These are phyloP conservation scores for Penicillium sp. DNA, from an alignment of 2,329 filamentous ascomycete genomes.

Conservation along the genomic window DNA sequence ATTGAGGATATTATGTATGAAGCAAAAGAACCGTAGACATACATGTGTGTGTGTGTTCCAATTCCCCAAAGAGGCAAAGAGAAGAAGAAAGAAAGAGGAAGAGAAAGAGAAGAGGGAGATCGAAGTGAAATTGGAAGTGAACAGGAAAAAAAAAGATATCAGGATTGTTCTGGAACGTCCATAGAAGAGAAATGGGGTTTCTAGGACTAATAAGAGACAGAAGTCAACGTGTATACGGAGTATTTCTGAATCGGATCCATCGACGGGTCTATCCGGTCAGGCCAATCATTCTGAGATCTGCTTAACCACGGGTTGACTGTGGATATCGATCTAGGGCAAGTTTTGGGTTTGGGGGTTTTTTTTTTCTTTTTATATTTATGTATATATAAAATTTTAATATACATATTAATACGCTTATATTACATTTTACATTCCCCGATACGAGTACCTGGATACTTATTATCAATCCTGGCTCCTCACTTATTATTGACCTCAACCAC, in stretches of 20 bases:
- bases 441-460: not conserved
- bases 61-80: conserved; percentile 1
- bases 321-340: conserved; percentile 26
- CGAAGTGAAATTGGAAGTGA: conserved; percentile 10
- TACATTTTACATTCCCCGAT: conserved; percentile 1
- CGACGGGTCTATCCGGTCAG: conserved; percentile 29
- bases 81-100: not conserved
- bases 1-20: conserved; percentile 22
- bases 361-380: not conserved
- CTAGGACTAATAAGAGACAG: conserved; percentile 3
- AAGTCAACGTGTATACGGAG: conserved; percentile 2
- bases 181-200: conserved; percentile 14
- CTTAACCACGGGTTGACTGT: conserved; percentile 22
- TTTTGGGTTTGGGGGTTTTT: not conserved
- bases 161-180: conserved; percentile 21
- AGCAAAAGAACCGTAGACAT: conserved; percentile 25
- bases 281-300: conserved; percentile 27
- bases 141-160: conserved; percentile 3
- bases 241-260: conserved; percentile 27
- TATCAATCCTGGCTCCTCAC: not conserved
- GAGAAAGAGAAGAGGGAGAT: not conserved
- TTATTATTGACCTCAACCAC: conserved; percentile 8
- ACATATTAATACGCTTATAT: not conserved
- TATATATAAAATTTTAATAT: not conserved
- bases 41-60: conserved; percentile 17